Conservation (phyloP, 495 filamentous ascomycete genomes). For the Penicillium diatomitis region DNA sequence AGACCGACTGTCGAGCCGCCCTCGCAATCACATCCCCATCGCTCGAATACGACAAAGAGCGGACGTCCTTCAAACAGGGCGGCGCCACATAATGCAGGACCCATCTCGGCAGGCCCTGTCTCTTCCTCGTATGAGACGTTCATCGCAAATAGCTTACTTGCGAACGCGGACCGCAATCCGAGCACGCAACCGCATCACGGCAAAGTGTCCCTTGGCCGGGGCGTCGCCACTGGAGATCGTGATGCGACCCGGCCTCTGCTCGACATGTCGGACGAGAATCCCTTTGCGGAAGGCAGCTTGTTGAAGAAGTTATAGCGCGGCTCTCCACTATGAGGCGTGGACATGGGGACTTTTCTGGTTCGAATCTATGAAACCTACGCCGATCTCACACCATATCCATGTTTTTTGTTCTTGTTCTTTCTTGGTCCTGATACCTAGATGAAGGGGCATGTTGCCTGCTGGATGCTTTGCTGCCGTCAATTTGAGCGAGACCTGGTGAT, state of each 20-base stretch:
- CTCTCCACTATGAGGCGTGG: not conserved
- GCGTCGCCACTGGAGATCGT: constrained; percentile 44
- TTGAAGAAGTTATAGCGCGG: constrained; percentile 31
- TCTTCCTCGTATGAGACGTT: constrained; percentile 20
- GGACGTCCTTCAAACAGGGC: constrained; percentile 5
- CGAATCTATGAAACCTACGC: no score
- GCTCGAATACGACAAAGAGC: constrained; percentile 26
- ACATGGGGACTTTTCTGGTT: no score
- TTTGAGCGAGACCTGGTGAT: no score
- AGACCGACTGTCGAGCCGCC: constrained; percentile 16
- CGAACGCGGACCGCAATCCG: constrained; percentile 14
- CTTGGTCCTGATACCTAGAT: no score
- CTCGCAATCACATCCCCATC: constrained; percentile 16
- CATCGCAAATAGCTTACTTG: constrained; percentile 30
- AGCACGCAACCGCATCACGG: constrained; percentile 10
- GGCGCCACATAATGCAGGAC: constrained; percentile 6
- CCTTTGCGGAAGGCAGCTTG: constrained; percentile 49
- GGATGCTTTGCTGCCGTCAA: no score
- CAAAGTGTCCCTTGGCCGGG: constrained; percentile 30
- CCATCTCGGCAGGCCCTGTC: constrained; percentile 10
- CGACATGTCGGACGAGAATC: constrained; percentile 40
- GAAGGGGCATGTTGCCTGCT: no score
- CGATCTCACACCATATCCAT: no score
- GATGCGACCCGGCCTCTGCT: constrained; percentile 46
- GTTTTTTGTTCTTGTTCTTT: no score